Conservation (phyloP, 805 yeast genomes). For the Candida maltosa region DNA sequence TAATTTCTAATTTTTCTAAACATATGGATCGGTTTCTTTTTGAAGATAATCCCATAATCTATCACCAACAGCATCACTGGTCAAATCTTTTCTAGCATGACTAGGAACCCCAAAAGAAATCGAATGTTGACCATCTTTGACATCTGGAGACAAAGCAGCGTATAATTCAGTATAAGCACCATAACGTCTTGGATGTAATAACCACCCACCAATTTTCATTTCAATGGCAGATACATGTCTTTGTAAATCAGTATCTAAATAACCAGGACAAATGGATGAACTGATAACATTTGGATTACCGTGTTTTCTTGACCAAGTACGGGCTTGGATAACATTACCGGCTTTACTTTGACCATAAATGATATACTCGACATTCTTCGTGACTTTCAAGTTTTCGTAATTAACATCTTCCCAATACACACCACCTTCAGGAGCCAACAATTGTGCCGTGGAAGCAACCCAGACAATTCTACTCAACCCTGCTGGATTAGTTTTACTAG, state of each 20-base stretch:
- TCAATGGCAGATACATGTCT: constrained; percentile 14
- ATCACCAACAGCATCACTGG: constrained; percentile 2
- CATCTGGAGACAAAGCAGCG: constrained; percentile 37
- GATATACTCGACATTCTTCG: constrained; percentile 10
- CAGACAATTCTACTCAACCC: constrained; percentile 40
- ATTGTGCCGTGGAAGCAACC: constrained; percentile 40
- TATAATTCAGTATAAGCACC: constrained; percentile 45
- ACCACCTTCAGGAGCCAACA: constrained; percentile 24
- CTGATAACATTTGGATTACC: constrained; percentile 24
- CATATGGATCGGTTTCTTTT: constrained; percentile 2
- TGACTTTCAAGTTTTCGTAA: constrained; percentile 12
- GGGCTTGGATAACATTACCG: constrained; percentile 31
- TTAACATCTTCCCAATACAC: constrained; percentile 32
- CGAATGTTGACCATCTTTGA: constrained; percentile 32
- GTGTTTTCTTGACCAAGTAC: constrained; percentile 30
- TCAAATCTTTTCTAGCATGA: constrained; percentile 4
- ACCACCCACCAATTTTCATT: constrained; percentile 5
- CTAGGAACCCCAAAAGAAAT: constrained; percentile 30
- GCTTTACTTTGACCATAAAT: constrained; percentile 46
- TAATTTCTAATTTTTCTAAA: too few species aligned
- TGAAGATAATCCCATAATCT: constrained; percentile 5
- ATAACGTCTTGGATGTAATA: constrained; percentile 19
- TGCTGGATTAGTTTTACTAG: constrained; percentile 17
- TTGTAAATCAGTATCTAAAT: constrained; percentile 29
- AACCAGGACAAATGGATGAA: constrained; percentile 41